Evolutionary conservation across 768 basidiomycete genomes (phyloP), one percentile per base, ranked within the genome.

Genomic region (Rhizopogon vulgaris): DNA sequence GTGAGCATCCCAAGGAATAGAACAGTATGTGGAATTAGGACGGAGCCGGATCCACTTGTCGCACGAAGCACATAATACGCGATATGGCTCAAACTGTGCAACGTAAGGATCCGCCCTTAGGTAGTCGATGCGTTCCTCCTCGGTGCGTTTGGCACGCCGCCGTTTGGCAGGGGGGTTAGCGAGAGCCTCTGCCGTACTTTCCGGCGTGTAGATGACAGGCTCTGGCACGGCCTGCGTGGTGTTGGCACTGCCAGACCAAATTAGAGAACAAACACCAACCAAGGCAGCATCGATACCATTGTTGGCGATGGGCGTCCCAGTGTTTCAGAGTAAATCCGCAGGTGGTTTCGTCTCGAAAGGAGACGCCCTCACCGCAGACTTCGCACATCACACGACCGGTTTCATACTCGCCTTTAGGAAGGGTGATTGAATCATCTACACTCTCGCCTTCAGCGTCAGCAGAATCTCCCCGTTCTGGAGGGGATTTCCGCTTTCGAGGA

Each of bases 1-100:
- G 61, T 90, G 88, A 3, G 88, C 87, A 62, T 90, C 87, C 88
- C 88, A 90, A 0, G 88, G 88, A 49, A 90, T 90, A n/a, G 83
- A 85, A 61, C 88, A 91, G 60, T 89, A 91, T 0, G 87, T 90
- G 49, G 87, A 90, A 64, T 91, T 91, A 40, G 87, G 87, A 7
- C 88, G 77, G n/a, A 90, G 73, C 14, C 89, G 77, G 56, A 90
- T 89, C 88, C 88, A 90, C 64, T 88, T 90, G 66, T 89, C 83
- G 69, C 88, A 91, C 4, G 78, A 81, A 41, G 82, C 84, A 66
- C 88, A 90, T 9, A 89, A 74, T 32, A 90, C 86, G 9, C 87
- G 78, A 63, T 89, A 89, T 0, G 88, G 80, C 67, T 90, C 87
- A 62, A 87, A 87, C 57, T 85, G 76, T n/a, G 82, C 84, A 38